A percentile compares a stretch with the other conserved stretches of the same genome.
These are phyloP conservation scores for Monilinia fructigena DNA, from an alignment of 2,329 filamentous ascomycete species.

Conservation along the genomic window DNA sequence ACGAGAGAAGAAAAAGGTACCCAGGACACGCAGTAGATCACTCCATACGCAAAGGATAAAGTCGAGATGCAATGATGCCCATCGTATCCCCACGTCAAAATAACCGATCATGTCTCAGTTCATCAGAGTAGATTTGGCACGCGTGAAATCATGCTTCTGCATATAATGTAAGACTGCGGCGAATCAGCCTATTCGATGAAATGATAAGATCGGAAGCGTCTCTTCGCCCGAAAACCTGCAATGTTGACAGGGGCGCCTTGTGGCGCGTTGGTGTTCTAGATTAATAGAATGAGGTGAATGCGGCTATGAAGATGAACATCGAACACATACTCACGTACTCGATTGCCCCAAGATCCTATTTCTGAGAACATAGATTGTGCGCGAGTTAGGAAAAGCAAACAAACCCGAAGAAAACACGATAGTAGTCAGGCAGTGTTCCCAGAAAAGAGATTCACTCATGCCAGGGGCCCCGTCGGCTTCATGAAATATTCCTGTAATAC, in stretches of 20 bases:
- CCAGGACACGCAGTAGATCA: not conserved
- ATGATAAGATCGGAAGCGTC: not conserved
- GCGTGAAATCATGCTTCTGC: not conserved
- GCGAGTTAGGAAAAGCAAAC: not conserved
- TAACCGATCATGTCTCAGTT: not conserved
- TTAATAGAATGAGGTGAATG: not conserved
- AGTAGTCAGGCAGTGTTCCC: not conserved
- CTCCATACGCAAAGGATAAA: constrained; percentile 20
- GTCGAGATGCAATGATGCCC: constrained; percentile 1
- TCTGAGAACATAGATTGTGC: not conserved
- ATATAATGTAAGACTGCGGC: not conserved
- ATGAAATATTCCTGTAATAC: not conserved
- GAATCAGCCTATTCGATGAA: not conserved
- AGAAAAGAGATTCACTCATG: not conserved
- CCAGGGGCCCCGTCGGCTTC: not conserved
- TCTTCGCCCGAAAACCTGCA: constrained; percentile 2
- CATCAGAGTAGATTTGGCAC: not conserved
- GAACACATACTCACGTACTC: constrained; percentile 1
- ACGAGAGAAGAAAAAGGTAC: not conserved
- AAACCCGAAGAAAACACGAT: not conserved
- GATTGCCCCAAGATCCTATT: not conserved
- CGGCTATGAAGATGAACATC: not conserved
- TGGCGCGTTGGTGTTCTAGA: not conserved
- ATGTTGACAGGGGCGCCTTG: not conserved
- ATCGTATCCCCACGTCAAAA: not conserved